Percentiles rank a stretch among this genome's conserved stretches.
Evolutionary conservation across 2,329 filamentous ascomycete genomes (phyloP).

Genomic region (Achaetomium macrosporum): DNA sequence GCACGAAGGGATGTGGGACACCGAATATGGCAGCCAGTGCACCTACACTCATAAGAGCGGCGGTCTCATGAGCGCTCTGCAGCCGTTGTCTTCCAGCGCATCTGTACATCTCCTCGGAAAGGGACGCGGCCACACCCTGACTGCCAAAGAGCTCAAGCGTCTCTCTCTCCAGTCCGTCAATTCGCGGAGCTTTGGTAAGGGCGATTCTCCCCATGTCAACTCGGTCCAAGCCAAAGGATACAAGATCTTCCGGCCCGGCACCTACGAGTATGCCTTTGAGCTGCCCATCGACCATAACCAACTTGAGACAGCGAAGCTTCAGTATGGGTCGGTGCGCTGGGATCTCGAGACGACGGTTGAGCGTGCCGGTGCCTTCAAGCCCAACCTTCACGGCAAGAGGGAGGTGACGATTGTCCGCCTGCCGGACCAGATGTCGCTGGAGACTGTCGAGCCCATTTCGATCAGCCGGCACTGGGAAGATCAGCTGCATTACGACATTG

Average conservation of each 20-base stretch:
- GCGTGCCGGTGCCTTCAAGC: slow-evolving; percentile 81
- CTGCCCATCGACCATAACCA: slow-evolving; percentile 83
- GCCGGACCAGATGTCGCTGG: slow-evolving; percentile 79
- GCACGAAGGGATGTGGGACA: slow-evolving; percentile 51
- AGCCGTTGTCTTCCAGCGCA: slow-evolving; percentile 28
- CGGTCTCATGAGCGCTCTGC: slow-evolving; percentile 29
- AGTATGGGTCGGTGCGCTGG: slow-evolving; percentile 82
- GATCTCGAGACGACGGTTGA: slow-evolving; percentile 81
- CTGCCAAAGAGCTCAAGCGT: slow-evolving; percentile 53
- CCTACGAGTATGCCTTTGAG: slow-evolving; percentile 69
- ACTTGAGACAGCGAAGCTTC: slow-evolving; percentile 81
- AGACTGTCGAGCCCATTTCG: slow-evolving; percentile 88
- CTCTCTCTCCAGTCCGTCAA: slow-evolving; percentile 76
- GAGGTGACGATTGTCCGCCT: slow-evolving; percentile 81
- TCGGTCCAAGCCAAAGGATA: slow-evolving; percentile 63
- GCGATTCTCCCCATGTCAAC: slow-evolving; percentile 62
- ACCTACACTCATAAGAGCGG: slow-evolving; percentile 44
- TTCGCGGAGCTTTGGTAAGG: slow-evolving; percentile 78
- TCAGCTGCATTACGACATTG: slow-evolving; percentile 90
- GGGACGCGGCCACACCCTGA: slow-evolving; percentile 30
- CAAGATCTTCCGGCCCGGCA: slow-evolving; percentile 73
- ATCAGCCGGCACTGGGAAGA: slow-evolving; percentile 94
- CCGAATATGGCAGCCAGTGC: slow-evolving; percentile 59
- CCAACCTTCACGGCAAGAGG: slow-evolving; percentile 75
- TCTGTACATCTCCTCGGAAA: slow-evolving; percentile 30